Percentiles rank a stretch among this genome's conserved stretches.
These are phyloP conservation scores for Phytophthora constricta DNA, from an alignment of 352 stramenopile species.

Conservation along the genomic window DNA sequence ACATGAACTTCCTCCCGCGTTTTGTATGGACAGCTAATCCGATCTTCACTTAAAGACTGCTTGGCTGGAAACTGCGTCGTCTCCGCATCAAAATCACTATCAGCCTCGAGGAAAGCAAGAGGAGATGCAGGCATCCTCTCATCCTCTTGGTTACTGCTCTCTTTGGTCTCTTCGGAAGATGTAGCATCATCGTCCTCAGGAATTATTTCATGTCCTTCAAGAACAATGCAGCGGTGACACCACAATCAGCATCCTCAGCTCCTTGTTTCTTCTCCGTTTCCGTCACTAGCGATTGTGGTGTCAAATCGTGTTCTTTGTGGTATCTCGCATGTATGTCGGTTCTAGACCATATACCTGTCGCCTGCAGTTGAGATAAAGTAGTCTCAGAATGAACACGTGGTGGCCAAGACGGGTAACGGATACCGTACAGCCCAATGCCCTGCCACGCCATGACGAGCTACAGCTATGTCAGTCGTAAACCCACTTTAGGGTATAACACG, in stretches of 20 bases:
- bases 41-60: slow-evolving; percentile 21
- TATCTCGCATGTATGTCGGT: slow-evolving; percentile 8
- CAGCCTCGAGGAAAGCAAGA: slow-evolving; percentile 26
- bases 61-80: neutral
- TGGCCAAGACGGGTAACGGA: slow-evolving; percentile 5
- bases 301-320: slow-evolving; percentile 10
- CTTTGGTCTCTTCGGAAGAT: neutral
- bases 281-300: neutral
- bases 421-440: slow-evolving; percentile 30
- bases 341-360: neutral
- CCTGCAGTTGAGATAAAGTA: neutral
- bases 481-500: neutral
- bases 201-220: neutral
- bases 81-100: neutral
- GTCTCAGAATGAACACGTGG: slow-evolving; percentile 12
- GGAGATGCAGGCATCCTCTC: slow-evolving; percentile 12
- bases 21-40: slow-evolving; percentile 76
- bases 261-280: slow-evolving; percentile 6
- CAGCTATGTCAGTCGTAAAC: neutral
- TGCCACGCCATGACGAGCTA: slow-evolving; percentile 38
- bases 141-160: slow-evolving; percentile 16
- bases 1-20: slow-evolving; percentile 74
- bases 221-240: neutral
- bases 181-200: neutral
- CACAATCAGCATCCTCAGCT: neutral